A percentile compares a stretch with the other conserved stretches of the same genome.
These are phyloP conservation scores for Sporobolomyces pararoseus DNA, from an alignment of 768 basidiomycete species.

Conservation along the genomic window DNA sequence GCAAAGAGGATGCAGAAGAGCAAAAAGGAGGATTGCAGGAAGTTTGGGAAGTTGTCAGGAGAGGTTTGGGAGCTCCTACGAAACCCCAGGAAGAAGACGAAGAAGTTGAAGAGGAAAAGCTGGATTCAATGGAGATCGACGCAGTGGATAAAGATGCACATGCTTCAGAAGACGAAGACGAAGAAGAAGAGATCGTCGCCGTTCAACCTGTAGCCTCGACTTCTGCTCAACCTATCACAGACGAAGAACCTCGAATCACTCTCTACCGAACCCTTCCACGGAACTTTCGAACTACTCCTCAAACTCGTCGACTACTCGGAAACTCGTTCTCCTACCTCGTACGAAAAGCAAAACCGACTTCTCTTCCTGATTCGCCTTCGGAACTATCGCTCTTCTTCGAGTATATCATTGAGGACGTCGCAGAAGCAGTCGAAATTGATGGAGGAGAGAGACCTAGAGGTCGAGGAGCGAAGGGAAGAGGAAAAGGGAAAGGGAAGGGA, in stretches of 20 bases:
- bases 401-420: constrained; percentile 26
- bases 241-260: background rate
- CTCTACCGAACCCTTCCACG: constrained; percentile 10
- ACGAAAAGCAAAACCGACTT: constrained; percentile 28
- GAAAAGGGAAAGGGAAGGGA: constrained; percentile 39
- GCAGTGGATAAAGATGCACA: background rate
- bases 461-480: constrained; percentile 32
- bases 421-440: constrained; percentile 16
- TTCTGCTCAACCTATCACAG: constrained; percentile 13
- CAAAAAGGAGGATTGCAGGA: constrained; percentile 1
- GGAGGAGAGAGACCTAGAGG: constrained; percentile 28
- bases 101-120: background rate
- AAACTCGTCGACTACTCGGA: constrained; percentile 38
- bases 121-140: constrained; percentile 15
- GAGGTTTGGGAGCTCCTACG: constrained; percentile 36
- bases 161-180: constrained; percentile 16
- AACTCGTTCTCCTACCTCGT: constrained; percentile 42
- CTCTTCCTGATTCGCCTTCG: constrained; percentile 18
- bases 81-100: background rate
- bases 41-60: constrained; percentile 35
- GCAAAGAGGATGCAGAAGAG: background rate
- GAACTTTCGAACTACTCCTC: constrained; percentile 38
- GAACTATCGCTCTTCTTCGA: constrained; percentile 1
- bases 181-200: background rate
- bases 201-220: constrained; percentile 40